Evolutionary conservation across 768 basidiomycete species (phyloP), one percentile per base, ranked within the genome.

Genomic region (Pholiota molesta): DNA sequence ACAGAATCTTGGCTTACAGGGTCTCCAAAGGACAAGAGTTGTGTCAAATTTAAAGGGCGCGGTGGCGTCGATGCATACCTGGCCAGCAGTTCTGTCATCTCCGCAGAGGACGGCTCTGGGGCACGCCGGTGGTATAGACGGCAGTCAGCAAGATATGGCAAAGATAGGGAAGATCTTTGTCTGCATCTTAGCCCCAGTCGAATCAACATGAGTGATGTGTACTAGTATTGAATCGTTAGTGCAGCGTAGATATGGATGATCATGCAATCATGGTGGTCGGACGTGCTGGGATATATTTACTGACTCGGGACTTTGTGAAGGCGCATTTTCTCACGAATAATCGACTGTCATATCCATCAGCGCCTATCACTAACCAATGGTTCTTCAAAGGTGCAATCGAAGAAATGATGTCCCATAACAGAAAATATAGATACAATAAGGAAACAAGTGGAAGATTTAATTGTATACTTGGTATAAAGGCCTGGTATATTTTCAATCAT

Each of bases 391-490:
- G 51, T n/a, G 21, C 23, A 37, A 9, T 21, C 1, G 42, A 57
- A 54, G 47, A 28, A 62, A 59, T 33, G 40, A 28, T 31, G 31
- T 37, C 5, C 35, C n/a, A 54, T 53, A 39, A 23, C 19, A 14
- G 39, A 60, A 37, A 62, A 63, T 44, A 57, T 40, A 64, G 35
- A 28, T 61, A 51, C 29, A 65, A 45, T 51, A 51, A 49, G 23
- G 49, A 53, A 55, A 47, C 29, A 59, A 5, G n/a, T 19, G n/a
- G n/a, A 54, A 51, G 5, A 45, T 61, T 85, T 92, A 95, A 77
- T 95, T 95, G 78, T 95, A 95, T 77, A 95, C 94, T 81, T 95
- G 93, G 76, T 95, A 95, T 66, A 95, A 75, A 33, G 94, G 94
- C 62, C 92, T 94, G 71, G 23, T 49, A 64, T 49, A 31, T 52